Conservation (phyloP, 2,329 filamentous ascomycete genomes). For the Huntiella abstrusa region DNA sequence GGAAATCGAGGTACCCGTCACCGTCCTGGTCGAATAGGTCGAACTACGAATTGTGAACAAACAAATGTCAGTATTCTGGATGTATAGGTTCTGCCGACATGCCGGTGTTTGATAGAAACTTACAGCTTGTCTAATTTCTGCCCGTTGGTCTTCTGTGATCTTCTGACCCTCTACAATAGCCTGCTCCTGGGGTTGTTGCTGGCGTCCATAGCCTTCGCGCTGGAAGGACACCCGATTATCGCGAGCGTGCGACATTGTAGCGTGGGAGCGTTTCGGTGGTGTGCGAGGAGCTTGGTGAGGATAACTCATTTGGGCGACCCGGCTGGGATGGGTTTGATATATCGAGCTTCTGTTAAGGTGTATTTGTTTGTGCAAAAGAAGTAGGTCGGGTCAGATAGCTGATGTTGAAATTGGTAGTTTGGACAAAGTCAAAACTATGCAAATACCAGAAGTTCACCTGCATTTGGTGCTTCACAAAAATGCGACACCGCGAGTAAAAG, state of each 20-base stretch:
- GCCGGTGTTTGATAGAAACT: background rate
- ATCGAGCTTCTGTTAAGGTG: no score
- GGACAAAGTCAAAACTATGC: no score
- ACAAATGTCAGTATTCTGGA: background rate
- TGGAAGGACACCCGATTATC: constrained; percentile 11
- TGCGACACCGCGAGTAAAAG: no score
- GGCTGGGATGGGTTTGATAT: no score
- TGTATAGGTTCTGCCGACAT: background rate
- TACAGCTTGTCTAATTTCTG: constrained; percentile 13
- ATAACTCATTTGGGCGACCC: constrained; percentile 8
- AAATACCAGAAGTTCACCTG: no score
- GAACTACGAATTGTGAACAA: constrained; percentile 8
- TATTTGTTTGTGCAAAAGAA: no score
- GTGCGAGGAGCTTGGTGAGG: constrained; percentile 10
- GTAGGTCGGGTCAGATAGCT: no score
- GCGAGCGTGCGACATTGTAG: constrained; percentile 10
- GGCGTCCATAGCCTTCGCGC: constrained; percentile 11
- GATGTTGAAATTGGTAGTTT: no score
- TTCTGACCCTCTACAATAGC: constrained; percentile 11
- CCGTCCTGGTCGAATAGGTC: constrained; percentile 13
- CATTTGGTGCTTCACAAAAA: no score
- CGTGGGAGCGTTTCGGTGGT: constrained; percentile 8
- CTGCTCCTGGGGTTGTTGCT: constrained; percentile 7
- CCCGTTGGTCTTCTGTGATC: constrained; percentile 13
- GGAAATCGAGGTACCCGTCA: constrained; percentile 79